phyloP scores from a whole-genome alignment of 2,329 filamentous ascomycete species.

The Clonostachys chloroleuca region DNA sequence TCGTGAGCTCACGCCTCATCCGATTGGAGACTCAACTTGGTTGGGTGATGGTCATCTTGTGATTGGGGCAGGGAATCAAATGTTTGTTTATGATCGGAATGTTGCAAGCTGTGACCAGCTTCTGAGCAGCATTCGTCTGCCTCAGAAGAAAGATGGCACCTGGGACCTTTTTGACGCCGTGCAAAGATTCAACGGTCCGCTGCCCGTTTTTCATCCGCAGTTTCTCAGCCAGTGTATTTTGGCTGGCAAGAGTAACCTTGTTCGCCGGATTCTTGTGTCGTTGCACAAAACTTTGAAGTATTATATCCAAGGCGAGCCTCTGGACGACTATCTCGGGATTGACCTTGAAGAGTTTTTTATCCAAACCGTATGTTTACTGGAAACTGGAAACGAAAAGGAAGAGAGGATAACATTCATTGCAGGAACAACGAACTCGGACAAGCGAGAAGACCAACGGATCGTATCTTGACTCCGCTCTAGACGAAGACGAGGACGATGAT shows the following conservation, averaged over 20 bases:
- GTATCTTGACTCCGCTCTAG: constrained; percentile 26
- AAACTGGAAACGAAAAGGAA: background rate
- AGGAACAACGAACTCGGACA: constrained; percentile 1
- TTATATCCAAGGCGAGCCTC: constrained; percentile 71
- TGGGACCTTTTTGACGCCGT: constrained; percentile 79
- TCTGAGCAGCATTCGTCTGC: constrained; percentile 44
- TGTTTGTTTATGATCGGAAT: constrained; percentile 79
- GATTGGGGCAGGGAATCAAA: constrained; percentile 84
- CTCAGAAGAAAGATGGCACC: constrained; percentile 40
- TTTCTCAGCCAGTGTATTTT: constrained; percentile 84
- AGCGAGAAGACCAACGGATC: constrained; percentile 23
- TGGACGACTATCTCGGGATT: constrained; percentile 75
- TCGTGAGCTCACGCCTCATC: constrained; percentile 77
- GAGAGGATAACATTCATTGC: background rate
- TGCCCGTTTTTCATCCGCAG: constrained; percentile 90
- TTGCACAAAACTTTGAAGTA: constrained; percentile 78
- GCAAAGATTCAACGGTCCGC: constrained; percentile 76
- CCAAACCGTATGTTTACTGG: constrained; percentile 10
- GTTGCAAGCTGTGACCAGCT: constrained; percentile 61
- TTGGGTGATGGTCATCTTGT: constrained; percentile 79
- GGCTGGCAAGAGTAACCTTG: constrained; percentile 67
- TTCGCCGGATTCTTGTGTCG: constrained; percentile 67
- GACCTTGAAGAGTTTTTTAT: constrained; percentile 55
- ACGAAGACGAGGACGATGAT: constrained; percentile 51
- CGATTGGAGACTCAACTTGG: constrained; percentile 93